These are phyloP conservation scores for Linnemannia zychae DNA, from an alignment of 192 early-diverging fungal genomes.

Conservation along the genomic window DNA sequence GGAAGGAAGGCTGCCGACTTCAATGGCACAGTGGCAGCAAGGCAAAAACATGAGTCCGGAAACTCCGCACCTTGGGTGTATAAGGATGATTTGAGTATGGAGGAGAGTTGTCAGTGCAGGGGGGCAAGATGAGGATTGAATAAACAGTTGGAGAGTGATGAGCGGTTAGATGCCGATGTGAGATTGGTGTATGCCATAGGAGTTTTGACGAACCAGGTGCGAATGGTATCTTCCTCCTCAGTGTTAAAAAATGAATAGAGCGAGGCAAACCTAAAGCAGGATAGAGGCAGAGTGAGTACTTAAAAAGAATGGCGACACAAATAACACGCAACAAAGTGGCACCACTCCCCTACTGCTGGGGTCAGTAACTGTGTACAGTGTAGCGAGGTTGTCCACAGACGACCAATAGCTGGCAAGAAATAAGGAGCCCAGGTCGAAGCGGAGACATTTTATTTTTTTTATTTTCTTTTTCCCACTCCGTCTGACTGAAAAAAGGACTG, in stretches of 20 bases:
- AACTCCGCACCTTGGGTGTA: background rate
- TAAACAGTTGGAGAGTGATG: background rate
- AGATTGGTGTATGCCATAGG: background rate
- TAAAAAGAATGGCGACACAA: background rate
- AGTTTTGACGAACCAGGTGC: background rate
- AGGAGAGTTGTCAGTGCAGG: background rate
- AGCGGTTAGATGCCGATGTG: background rate
- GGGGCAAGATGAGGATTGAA: background rate
- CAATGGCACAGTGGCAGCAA: background rate
- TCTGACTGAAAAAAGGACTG: background rate
- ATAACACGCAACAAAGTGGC: background rate
- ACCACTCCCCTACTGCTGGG: background rate
- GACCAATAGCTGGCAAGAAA: too few relatives aligned
- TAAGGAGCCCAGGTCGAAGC: background rate
- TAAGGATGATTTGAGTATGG: background rate
- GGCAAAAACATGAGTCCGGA: background rate
- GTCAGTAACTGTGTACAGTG: too few relatives aligned
- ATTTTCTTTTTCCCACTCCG: background rate
- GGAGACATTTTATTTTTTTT: constrained; percentile 9
- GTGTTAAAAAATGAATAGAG: background rate
- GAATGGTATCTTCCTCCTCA: background rate
- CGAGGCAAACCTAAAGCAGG: background rate
- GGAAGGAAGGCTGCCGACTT: too few relatives aligned
- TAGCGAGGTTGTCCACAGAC: too few relatives aligned
- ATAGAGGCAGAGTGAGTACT: background rate